A percentile compares a stretch with the other conserved stretches of the same genome.
These are phyloP conservation scores for Sclerotinia nivalis DNA, from an alignment of 2,329 filamentous ascomycete genomes.

Conservation along the genomic window DNA sequence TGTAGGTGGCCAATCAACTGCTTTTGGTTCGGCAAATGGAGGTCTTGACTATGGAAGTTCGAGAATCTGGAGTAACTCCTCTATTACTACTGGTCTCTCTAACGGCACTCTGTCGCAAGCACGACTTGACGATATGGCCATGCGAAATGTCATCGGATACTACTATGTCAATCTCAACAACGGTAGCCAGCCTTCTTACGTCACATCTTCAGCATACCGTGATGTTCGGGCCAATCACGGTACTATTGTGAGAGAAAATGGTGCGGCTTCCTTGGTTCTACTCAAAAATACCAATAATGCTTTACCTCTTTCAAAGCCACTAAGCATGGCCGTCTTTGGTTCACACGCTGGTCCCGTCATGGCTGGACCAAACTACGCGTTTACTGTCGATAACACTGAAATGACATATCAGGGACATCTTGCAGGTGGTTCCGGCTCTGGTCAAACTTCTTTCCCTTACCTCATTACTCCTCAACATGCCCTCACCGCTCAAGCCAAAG, in stretches of 20 bases:
- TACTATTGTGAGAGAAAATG: slow-evolving; percentile 46
- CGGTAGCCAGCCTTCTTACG: slow-evolving; percentile 2
- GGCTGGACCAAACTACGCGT: slow-evolving; percentile 27
- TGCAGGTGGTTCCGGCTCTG: slow-evolving; percentile 43
- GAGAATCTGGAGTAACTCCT: slow-evolving; percentile 66
- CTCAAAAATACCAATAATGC: slow-evolving; percentile 75
- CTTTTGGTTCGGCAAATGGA: slow-evolving; percentile 36
- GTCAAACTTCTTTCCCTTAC: slow-evolving; percentile 66
- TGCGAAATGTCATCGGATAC: slow-evolving; percentile 72
- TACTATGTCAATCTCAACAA: slow-evolving; percentile 58
- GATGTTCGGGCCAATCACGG: slow-evolving; percentile 62
- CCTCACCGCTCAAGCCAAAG: slow-evolving; percentile 60
- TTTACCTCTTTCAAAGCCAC: slow-evolving; percentile 75
- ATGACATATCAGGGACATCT: slow-evolving; percentile 26
- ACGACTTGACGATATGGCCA: slow-evolving; percentile 88
- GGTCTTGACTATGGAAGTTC: slow-evolving; percentile 50
- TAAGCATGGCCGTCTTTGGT: slow-evolving; percentile 74
- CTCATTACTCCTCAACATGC: slow-evolving; percentile 72
- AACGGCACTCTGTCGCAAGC: slow-evolving; percentile 89
- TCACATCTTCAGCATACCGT: slow-evolving; percentile 57
- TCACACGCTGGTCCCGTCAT: slow-evolving; percentile 66
- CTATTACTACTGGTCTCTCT: slow-evolving; percentile 81
- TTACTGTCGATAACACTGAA: slow-evolving; percentile 18
- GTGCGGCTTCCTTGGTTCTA: slow-evolving; percentile 64
- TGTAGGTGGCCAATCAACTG: slow-evolving; percentile 31